Percentiles rank a stretch among this genome's conserved stretches.
Evolutionary conservation across 768 basidiomycete species (phyloP).

Genomic region (Chalciporus piperatus): DNA sequence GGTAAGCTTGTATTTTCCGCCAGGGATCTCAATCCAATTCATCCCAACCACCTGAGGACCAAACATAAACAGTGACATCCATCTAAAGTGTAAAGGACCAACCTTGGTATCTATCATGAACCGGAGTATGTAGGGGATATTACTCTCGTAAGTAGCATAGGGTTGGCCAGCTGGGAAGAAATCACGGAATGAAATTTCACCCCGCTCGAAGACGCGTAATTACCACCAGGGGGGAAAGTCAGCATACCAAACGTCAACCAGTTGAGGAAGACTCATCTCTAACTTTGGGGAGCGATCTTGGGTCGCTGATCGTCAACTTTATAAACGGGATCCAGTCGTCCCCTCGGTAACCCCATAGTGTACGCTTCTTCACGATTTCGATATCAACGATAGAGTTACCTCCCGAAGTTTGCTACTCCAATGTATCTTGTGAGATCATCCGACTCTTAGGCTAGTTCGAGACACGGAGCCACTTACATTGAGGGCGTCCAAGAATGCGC

Average conservation of each 20-base stretch:
- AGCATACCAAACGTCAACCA: slow-evolving; percentile 5
- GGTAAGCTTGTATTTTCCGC: slow-evolving; percentile 74
- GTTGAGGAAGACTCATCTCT: slow-evolving; percentile 70
- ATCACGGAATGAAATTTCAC: slow-evolving; percentile 64
- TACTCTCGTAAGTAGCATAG: slow-evolving; percentile 85
- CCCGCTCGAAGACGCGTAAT: slow-evolving; percentile 69
- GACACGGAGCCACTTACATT: slow-evolving; percentile 54
- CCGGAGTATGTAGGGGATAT: slow-evolving; percentile 84
- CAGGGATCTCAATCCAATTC: slow-evolving; percentile 97
- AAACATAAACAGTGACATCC: slow-evolving; percentile 1
- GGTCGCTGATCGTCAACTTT: slow-evolving; percentile 75
- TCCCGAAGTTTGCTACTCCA: slow-evolving; percentile 23
- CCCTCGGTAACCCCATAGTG: slow-evolving; percentile 86
- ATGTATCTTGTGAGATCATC: background rate
- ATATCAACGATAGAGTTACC: slow-evolving; percentile 45
- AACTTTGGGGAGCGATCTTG: slow-evolving; percentile 78
- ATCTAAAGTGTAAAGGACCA: background rate
- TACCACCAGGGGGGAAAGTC: slow-evolving; percentile 14
- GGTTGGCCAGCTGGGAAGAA: slow-evolving; percentile 48
- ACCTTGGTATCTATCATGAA: slow-evolving; percentile 99
- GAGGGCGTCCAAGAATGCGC: slow-evolving; percentile 61
- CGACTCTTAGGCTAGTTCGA: background rate
- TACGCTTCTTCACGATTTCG: slow-evolving; percentile 63
- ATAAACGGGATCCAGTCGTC: slow-evolving; percentile 79
- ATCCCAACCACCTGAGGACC: slow-evolving; percentile 81